These are phyloP conservation scores for Diatrype stigma DNA, from an alignment of 2,329 filamentous ascomycete genomes.

Conservation along the genomic window DNA sequence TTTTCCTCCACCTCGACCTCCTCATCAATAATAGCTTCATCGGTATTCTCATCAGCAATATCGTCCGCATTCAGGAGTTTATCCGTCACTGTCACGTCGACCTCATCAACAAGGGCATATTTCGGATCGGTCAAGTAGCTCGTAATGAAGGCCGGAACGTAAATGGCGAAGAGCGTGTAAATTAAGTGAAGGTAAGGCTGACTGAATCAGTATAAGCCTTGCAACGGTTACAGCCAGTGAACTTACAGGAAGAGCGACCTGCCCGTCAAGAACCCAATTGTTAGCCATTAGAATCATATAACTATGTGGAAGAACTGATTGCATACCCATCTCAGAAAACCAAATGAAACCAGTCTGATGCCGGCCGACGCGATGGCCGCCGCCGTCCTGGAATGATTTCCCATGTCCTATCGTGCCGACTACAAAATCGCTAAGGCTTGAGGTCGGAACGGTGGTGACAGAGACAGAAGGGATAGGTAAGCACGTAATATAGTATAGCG, in stretches of 20 bases:
- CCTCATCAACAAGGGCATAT: slow-evolving; percentile 56
- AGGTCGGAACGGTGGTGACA: background rate
- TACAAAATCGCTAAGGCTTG: no score
- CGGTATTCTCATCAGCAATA: slow-evolving; percentile 24
- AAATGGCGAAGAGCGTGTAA: slow-evolving; percentile 62
- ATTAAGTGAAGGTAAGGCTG: slow-evolving; percentile 34
- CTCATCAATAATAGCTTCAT: slow-evolving; percentile 35
- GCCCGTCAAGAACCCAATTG: background rate
- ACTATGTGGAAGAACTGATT: slow-evolving; percentile 1
- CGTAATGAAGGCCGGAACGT: slow-evolving; percentile 59
- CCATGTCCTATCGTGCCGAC: slow-evolving; percentile 11
- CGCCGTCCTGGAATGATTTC: slow-evolving; percentile 19
- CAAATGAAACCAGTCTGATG: slow-evolving; percentile 46
- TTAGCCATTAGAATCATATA: slow-evolving; percentile 12
- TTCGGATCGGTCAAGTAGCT: slow-evolving; percentile 54
- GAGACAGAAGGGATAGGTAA: background rate
- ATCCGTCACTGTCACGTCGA: slow-evolving; percentile 53
- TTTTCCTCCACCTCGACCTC: slow-evolving; percentile 62
- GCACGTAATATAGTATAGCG: background rate
- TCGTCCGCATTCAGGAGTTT: slow-evolving; percentile 36
- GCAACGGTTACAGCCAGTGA: background rate
- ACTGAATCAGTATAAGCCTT: slow-evolving; percentile 8
- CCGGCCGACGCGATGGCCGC: slow-evolving; percentile 44
- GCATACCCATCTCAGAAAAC: slow-evolving; percentile 61
- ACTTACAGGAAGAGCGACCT: slow-evolving; percentile 29